Evolutionary conservation across 331 rosid species (phyloP).

Genomic region (Telfairia occidentalis): DNA sequence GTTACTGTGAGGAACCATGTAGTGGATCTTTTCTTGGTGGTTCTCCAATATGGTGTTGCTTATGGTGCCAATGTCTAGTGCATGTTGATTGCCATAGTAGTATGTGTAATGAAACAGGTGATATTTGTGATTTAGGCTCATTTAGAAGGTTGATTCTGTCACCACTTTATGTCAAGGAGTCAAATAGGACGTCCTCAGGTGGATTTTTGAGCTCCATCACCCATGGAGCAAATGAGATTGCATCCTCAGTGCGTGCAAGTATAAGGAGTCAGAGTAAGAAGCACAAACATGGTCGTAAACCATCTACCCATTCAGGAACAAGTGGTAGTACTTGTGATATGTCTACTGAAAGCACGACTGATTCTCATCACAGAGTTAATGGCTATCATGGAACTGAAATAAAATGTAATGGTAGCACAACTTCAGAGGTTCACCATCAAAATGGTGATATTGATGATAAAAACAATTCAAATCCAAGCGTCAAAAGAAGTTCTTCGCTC

Average conservation of each 20-base stretch:
- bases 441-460: conserved; percentile 43
- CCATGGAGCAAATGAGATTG: conserved; percentile 96
- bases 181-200: conserved; percentile 37
- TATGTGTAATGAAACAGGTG: conserved; percentile 84
- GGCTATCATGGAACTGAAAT: conserved; percentile 56
- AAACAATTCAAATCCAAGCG: conserved; percentile 41
- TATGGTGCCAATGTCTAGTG: conserved; percentile 91
- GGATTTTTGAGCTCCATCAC: conserved; percentile 85
- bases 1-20: conserved; percentile 94
- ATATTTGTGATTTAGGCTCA: conserved; percentile 83
- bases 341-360: conserved; percentile 62
- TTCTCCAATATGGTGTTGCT: conserved; percentile 95
- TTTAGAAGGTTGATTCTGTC: conserved; percentile 78
- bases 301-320: conserved; percentile 44
- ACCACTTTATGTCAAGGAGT: conserved; percentile 69
- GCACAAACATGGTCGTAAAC: conserved; percentile 60
- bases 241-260: conserved; percentile 85
- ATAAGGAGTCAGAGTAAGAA: conserved; percentile 75
- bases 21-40: conserved; percentile 91
- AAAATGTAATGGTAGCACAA: conserved; percentile 30
- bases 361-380: conserved; percentile 36
- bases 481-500: conserved; percentile 37
- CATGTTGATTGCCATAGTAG: conserved; percentile 87
- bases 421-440: conserved; percentile 41
- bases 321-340: conserved; percentile 44